phyloP scores from a whole-genome alignment of 495 filamentous ascomycete species.

The Neurospora sp. region DNA sequence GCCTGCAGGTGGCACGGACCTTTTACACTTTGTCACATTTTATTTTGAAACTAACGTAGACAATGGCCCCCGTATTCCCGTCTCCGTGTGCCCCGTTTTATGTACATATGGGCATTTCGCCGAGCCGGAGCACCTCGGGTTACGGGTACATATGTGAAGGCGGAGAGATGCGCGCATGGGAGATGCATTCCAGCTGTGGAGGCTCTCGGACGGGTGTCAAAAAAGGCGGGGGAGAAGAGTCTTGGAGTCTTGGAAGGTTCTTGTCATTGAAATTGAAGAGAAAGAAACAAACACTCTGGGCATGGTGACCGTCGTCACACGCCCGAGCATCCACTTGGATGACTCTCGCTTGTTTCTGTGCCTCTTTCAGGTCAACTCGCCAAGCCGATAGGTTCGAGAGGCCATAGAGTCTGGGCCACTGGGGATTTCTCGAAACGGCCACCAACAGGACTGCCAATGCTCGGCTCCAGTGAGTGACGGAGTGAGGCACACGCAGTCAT shows the following conservation, averaged over 20 bases:
- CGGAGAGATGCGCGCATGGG: not conserved
- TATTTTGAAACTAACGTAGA: too few species aligned
- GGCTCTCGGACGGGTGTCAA: not conserved
- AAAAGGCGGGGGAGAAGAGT: not conserved
- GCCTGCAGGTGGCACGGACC: too few species aligned
- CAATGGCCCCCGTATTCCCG: not conserved
- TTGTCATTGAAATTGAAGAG: not conserved
- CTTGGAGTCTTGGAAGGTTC: not conserved
- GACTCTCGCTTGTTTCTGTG: not conserved
- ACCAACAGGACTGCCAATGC: not conserved
- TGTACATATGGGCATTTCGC: not conserved
- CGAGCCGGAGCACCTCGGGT: not conserved
- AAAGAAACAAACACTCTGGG: not conserved
- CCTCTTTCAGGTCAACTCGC: not conserved
- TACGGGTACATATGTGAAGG: not conserved
- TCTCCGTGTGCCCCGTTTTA: not conserved
- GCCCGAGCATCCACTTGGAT: not conserved
- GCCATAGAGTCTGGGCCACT: not conserved
- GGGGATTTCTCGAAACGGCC: not conserved
- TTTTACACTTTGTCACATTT: too few species aligned
- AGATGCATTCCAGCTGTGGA: not conserved
- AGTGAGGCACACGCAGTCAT: not conserved
- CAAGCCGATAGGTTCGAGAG: not conserved
- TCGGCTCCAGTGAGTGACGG: not conserved
- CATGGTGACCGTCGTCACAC: not conserved